Evolutionary conservation across 2,329 filamentous ascomycete species (phyloP).

Genomic region (Dendryphion nanum): DNA sequence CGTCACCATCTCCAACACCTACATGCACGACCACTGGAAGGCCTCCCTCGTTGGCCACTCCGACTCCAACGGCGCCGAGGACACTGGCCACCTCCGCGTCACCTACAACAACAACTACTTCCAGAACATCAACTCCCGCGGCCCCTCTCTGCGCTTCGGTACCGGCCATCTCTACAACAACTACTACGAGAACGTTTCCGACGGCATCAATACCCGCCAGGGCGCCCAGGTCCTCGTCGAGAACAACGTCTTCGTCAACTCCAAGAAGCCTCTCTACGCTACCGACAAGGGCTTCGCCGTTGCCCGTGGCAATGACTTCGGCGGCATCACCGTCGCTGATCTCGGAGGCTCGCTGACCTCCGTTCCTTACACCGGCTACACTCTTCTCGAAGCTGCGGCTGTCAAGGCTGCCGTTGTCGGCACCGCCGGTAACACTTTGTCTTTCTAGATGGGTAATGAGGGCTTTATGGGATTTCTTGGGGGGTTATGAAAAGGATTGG

Average conservation of each 20-base stretch:
- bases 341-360: conserved; percentile 29
- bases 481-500: too few relatives aligned
- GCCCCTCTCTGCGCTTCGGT: conserved; percentile 64
- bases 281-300: conserved; percentile 38
- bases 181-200: conserved; percentile 40
- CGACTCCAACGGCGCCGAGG: conserved; percentile 57
- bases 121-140: conserved; percentile 63
- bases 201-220: conserved; percentile 44
- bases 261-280: conserved; percentile 36
- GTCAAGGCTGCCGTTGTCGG: conserved; percentile 42
- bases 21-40: conserved; percentile 62
- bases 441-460: conserved; percentile 26
- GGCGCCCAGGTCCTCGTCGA: conserved; percentile 46
- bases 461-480: too few relatives aligned
- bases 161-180: conserved; percentile 62
- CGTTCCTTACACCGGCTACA: conserved; percentile 35
- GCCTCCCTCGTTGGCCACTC: conserved; percentile 58
- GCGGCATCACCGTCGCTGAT: conserved; percentile 31
- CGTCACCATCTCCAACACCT: conserved; percentile 55
- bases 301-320: conserved; percentile 40
- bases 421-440: conserved; percentile 39
- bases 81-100: conserved; percentile 61
- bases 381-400: conserved; percentile 30
- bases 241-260: conserved; percentile 37
- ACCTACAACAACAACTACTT: conserved; percentile 69